Evolutionary conservation across 768 basidiomycete genomes (phyloP).

Genomic region (Lentinula aciculospora): DNA sequence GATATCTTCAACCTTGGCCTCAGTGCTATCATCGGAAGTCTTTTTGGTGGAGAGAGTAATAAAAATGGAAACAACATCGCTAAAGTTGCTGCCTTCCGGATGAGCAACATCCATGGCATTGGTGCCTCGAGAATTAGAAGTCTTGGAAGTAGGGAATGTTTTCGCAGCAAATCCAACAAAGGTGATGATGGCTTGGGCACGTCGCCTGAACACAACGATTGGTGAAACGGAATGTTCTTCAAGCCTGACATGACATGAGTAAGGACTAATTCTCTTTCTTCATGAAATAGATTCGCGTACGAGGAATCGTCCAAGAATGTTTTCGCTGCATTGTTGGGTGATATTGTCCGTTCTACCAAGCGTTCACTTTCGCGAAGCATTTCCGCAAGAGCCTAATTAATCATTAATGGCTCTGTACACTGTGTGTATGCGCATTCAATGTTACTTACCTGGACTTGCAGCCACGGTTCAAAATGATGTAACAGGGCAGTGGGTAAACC

Average conservation of each 20-base stretch:
- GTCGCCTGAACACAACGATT: conserved; percentile 42
- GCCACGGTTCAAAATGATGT: conserved; percentile 41
- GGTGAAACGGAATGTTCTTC: conserved; percentile 48
- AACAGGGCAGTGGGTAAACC: conserved; percentile 63
- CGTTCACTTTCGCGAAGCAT: conserved; percentile 62
- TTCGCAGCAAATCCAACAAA: conserved; percentile 56
- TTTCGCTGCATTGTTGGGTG: conserved; percentile 28
- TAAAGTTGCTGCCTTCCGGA: conserved; percentile 22
- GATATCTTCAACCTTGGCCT: conserved; percentile 38
- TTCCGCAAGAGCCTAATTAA: conserved; percentile 51
- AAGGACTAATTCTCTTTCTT: background rate
- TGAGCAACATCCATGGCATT: background rate
- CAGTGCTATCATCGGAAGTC: conserved; percentile 18
- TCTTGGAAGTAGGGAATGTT: conserved; percentile 16
- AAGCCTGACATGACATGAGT: conserved; percentile 33
- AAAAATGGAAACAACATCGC: conserved; percentile 41
- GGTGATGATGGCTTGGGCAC: conserved; percentile 62
- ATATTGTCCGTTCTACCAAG: conserved; percentile 38
- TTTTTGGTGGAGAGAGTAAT: conserved; percentile 39
- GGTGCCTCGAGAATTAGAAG: background rate
- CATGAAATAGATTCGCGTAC: conserved; percentile 30
- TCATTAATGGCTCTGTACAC: conserved; percentile 1
- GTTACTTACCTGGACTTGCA: conserved; percentile 48
- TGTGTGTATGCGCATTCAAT: background rate
- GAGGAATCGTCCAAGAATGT: conserved; percentile 52